Percentiles rank a stretch among this genome's conserved stretches.
Evolutionary conservation across 495 filamentous ascomycete species (phyloP).

Genomic region (Penicillium antarcticum): DNA sequence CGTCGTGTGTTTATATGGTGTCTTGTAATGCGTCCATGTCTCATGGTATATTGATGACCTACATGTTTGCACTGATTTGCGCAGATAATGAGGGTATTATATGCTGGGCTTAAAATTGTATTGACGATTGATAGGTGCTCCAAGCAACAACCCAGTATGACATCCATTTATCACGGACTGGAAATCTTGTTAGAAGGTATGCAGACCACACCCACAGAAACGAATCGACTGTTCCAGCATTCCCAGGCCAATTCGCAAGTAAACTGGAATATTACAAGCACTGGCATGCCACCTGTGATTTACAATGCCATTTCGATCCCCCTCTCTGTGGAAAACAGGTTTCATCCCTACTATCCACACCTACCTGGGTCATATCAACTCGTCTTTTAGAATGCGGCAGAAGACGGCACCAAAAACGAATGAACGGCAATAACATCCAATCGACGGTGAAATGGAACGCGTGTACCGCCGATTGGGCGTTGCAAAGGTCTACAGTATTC

Average conservation of each 20-base stretch:
- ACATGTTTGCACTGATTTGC: background rate
- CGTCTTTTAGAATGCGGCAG: background rate
- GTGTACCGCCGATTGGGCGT: background rate
- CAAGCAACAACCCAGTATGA: no score
- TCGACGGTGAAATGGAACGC: background rate
- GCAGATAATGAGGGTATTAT: no score
- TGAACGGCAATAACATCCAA: background rate
- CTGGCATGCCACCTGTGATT: no score
- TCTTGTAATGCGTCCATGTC: background rate
- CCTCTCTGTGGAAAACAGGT: no score
- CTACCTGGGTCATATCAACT: background rate
- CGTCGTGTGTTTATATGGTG: background rate
- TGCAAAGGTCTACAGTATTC: background rate
- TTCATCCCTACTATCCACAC: no score
- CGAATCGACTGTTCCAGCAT: no score
- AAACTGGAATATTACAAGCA: no score
- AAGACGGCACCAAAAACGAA: background rate
- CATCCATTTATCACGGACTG: no score
- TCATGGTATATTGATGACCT: background rate
- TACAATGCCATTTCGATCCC: no score
- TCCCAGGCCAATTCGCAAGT: no score
- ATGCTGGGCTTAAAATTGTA: background rate
- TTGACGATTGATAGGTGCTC: background rate
- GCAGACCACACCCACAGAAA: no score
- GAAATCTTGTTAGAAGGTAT: no score